Percentiles rank a stretch among this genome's conserved stretches.
These are phyloP conservation scores for Trichophyton simii DNA, from an alignment of 2,329 filamentous ascomycete species.

Conservation along the genomic window DNA sequence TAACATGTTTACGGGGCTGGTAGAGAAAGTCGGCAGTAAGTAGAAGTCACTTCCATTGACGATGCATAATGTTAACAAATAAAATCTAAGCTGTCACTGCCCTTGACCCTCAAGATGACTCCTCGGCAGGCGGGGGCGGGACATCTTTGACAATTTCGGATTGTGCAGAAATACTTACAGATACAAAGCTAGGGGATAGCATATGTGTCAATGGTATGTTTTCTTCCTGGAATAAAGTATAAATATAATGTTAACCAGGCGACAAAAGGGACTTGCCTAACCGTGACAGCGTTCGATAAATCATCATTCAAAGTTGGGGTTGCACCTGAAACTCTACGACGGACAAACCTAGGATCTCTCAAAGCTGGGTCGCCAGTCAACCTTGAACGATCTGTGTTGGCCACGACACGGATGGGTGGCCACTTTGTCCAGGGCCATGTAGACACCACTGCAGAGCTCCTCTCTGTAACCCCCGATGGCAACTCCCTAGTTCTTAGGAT, in stretches of 20 bases:
- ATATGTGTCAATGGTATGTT: slow-evolving; percentile 73
- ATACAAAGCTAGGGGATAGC: slow-evolving; percentile 79
- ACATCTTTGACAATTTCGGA: slow-evolving; percentile 80
- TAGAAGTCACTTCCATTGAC: background rate
- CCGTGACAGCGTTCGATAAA: slow-evolving; percentile 60
- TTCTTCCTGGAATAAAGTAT: background rate
- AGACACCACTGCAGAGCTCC: slow-evolving; percentile 70
- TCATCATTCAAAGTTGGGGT: slow-evolving; percentile 77
- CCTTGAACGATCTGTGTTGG: slow-evolving; percentile 83
- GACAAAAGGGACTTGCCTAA: slow-evolving; percentile 61
- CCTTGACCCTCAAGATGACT: slow-evolving; percentile 66
- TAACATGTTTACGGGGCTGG: slow-evolving; percentile 90
- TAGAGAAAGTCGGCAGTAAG: slow-evolving; percentile 80
- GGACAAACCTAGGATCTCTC: slow-evolving; percentile 82
- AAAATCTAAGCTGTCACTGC: slow-evolving; percentile 53
- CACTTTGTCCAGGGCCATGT: slow-evolving; percentile 98
- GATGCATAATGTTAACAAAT: slow-evolving; percentile 6
- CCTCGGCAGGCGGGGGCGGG: slow-evolving; percentile 57
- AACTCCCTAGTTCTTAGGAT: slow-evolving; percentile 84
- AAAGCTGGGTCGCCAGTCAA: slow-evolving; percentile 60
- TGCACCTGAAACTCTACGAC: slow-evolving; percentile 85
- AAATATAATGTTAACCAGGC: background rate
- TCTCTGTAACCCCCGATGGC: slow-evolving; percentile 63
- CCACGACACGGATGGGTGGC: slow-evolving; percentile 88
- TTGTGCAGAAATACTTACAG: slow-evolving; percentile 61